These are phyloP conservation scores for Henckelia pumila DNA, from an alignment of 257 asterid species.

Conservation along the genomic window DNA sequence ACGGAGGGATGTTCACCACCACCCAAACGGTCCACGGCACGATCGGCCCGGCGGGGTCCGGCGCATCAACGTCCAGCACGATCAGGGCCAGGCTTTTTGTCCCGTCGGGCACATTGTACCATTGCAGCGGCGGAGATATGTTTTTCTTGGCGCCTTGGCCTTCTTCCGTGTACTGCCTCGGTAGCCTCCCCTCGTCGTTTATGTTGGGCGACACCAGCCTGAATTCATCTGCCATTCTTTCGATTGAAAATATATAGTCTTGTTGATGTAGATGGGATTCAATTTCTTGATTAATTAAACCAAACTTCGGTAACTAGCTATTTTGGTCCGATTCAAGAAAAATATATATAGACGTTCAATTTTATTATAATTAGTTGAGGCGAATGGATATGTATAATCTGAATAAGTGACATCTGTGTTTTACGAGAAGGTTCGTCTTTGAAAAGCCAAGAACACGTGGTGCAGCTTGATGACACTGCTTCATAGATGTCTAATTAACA, in stretches of 20 bases:
- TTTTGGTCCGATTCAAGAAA: background rate
- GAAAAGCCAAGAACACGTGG: too few relatives aligned
- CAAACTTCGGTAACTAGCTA: too few relatives aligned
- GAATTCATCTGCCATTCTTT: conserved; percentile 67
- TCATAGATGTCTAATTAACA: too few relatives aligned
- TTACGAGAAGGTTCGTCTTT: too few relatives aligned
- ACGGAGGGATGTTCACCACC: conserved; percentile 62
- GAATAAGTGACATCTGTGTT: background rate
- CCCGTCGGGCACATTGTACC: conserved; percentile 77
- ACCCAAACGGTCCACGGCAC: conserved; percentile 76
- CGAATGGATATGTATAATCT: background rate
- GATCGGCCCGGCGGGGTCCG: conserved; percentile 59
- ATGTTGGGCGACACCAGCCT: conserved; percentile 46
- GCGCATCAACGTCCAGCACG: conserved; percentile 76
- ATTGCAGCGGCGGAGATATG: conserved; percentile 73
- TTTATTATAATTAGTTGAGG: background rate
- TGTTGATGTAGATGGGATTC: too few relatives aligned
- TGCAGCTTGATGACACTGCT: too few relatives aligned
- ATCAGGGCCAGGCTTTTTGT: conserved; percentile 57
- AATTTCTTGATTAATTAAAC: too few relatives aligned
- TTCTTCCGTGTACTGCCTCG: conserved; percentile 70
- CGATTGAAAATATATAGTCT: too few relatives aligned
- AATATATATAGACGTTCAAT: background rate
- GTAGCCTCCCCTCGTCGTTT: conserved; percentile 58
- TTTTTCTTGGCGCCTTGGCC: conserved; percentile 73